Percentiles rank a stretch among this genome's conserved stretches.
phyloP scores from a whole-genome alignment of 2,329 filamentous ascomycete species.

The Chaetomiaceae sp. region DNA sequence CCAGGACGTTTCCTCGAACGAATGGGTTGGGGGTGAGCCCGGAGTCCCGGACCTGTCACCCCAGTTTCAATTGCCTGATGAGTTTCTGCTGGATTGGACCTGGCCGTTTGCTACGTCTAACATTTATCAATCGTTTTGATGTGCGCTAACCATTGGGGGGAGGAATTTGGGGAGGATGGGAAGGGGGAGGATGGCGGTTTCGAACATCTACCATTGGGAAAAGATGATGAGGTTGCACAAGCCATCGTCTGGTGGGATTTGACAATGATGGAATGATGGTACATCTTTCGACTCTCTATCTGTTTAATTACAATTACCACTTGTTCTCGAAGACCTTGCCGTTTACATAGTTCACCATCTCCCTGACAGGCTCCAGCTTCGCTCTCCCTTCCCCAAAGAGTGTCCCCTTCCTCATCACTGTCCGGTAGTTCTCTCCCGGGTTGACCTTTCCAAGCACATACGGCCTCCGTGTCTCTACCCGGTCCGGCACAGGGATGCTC shows the following conservation, averaged over 20 bases:
- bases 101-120: slow-evolving; percentile 15
- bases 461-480: slow-evolving; percentile 47
- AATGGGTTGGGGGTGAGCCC: neutral
- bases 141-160: no score
- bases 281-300: neutral
- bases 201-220: neutral
- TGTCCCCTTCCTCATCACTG: slow-evolving; percentile 48
- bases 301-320: slow-evolving; percentile 22
- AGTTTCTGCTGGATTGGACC: slow-evolving; percentile 18
- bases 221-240: neutral
- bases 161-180: no score
- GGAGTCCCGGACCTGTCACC: slow-evolving; percentile 14
- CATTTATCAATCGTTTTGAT: slow-evolving; percentile 18
- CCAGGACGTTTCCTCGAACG: neutral
- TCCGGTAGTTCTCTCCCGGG: slow-evolving; percentile 50
- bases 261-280: no score
- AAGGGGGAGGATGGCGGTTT: no score
- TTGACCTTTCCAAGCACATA: slow-evolving; percentile 52
- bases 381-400: slow-evolving; percentile 43
- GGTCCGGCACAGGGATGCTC: slow-evolving; percentile 47
- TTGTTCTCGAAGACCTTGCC: slow-evolving; percentile 46
- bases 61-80: slow-evolving; percentile 20
- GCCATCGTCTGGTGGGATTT: no score
- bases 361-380: slow-evolving; percentile 42
- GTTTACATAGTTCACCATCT: slow-evolving; percentile 46